Base-by-base conservation (phyloP, 257 asterid species). In the Buddleja alternifolia region DNA sequence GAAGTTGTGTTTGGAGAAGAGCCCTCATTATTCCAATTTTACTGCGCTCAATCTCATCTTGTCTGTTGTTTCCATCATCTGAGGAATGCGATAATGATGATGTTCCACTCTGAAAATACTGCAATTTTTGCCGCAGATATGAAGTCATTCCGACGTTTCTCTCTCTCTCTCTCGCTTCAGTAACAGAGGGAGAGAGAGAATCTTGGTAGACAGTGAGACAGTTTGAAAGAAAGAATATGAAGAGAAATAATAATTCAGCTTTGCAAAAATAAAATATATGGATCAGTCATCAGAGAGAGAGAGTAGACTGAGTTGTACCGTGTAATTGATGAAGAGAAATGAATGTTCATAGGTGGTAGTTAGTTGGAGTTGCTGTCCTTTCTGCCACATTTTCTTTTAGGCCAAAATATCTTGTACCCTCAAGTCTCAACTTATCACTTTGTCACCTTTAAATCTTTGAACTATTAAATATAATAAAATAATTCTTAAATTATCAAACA, bases 81-180 rank as follows among this genome's bases (percentile, higher is more conserved):
- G 82, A 53, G 7, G 69, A 25, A 29, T 29, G 34, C 12, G n/a
- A n/a, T n/a, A n/a, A n/a, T 16, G 20, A n/a, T 4, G 78, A 17
- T n/a, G 90, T 66, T 40, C 66, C 62, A 42, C 39, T 60, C 64
- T 74, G 69, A 9, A 84, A 36, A 60, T 82, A 42, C 73, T 76
- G 84, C 68, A 86, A 66, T 65, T 84, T 92, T 69, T 82, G 81
- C 32, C 87, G 82, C 69, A 92, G 84, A 73, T 89, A 90, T 4
- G 97, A 87, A 72, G 78, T 75, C 98, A 90, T 90, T 39, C 19
- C 61, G 60, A 21, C 17, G 4, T 48, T 24, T 54, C 40, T 17
- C 6, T 14, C 45, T 69, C 6, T 34, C 5, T 63, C 25, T 67
- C 66, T 59, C 46, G 50, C 75, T 48, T 75, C 45, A 54, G 10